These are phyloP conservation scores for Leucoagaricus sp. DNA, from an alignment of 1,284 basidiomycete species.

Conservation along the genomic window DNA sequence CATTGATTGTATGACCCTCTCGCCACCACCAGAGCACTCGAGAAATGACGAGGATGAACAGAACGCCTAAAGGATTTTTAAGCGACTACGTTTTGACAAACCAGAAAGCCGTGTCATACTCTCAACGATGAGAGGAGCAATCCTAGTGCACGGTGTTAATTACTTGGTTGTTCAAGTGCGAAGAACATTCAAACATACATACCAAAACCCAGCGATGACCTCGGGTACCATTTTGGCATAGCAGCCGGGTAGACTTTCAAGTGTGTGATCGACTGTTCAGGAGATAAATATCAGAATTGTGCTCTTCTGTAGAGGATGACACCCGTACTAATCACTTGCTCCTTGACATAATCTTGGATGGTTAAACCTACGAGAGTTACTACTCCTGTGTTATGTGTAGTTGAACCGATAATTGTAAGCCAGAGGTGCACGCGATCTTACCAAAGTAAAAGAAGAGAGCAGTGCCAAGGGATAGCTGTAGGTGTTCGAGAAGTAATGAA, in stretches of 20 bases:
- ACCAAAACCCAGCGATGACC: constrained; percentile 30
- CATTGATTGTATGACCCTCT: constrained; percentile 23
- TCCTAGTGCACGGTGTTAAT: constrained; percentile 16
- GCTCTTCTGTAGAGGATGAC: not conserved
- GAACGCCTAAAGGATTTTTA: constrained; percentile 19
- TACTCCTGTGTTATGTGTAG: constrained; percentile 17
- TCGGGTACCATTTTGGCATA: constrained; percentile 27
- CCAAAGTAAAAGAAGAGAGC: constrained; percentile 27
- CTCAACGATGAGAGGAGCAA: constrained; percentile 27
- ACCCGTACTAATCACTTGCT: constrained; percentile 25
- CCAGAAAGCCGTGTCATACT: no score
- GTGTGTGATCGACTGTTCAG: constrained; percentile 20
- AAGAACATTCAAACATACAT: constrained; percentile 3
- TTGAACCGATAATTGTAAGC: not conserved
- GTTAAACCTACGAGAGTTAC: constrained; percentile 24
- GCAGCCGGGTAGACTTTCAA: constrained; percentile 27
- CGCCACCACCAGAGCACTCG: constrained; percentile 27
- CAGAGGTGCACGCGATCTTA: not conserved
- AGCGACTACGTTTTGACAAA: no score
- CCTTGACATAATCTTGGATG: constrained; percentile 27
- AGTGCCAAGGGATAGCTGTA: constrained; percentile 19
- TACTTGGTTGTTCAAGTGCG: not conserved
- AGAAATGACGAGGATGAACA: constrained; percentile 26
- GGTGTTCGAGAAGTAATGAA: not conserved
- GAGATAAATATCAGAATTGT: not conserved